Conservation (phyloP, 495 filamentous ascomycete genomes). For the Durotheca rogersii region DNA sequence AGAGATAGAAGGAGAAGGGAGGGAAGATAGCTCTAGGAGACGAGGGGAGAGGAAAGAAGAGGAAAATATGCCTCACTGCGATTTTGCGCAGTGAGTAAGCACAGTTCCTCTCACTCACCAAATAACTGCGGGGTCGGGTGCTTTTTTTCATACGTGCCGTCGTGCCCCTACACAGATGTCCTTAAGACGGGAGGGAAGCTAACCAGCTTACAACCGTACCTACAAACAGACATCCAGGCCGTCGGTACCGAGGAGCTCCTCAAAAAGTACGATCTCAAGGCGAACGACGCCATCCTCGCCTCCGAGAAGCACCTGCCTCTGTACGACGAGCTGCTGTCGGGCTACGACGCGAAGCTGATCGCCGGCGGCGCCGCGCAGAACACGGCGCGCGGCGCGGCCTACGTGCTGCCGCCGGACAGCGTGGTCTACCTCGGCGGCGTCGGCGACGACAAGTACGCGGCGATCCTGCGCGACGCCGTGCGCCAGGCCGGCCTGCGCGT, state of each 20-base stretch:
- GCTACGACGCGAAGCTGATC: conserved; percentile 87
- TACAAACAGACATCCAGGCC: conserved; percentile 79
- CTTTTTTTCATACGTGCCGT: too few relatives aligned
- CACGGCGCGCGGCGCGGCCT: conserved; percentile 95
- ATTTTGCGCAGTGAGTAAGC: too few relatives aligned
- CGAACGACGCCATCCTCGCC: conserved; percentile 96
- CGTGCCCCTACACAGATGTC: too few relatives aligned
- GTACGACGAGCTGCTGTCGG: conserved; percentile 88
- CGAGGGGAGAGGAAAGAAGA: too few relatives aligned
- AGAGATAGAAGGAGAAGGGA: not conserved
- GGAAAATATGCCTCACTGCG: too few relatives aligned
- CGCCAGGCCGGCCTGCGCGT: conserved; percentile 81
- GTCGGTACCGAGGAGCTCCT: conserved; percentile 77
- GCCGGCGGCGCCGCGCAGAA: conserved; percentile 98
- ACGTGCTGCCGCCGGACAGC: conserved; percentile 83
- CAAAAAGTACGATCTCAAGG: conserved; percentile 87
- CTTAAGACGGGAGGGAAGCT: too few relatives aligned
- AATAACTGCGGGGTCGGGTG: too few relatives aligned
- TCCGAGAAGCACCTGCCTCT: conserved; percentile 84
- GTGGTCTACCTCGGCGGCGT: conserved; percentile 92
- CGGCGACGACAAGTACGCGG: conserved; percentile 87
- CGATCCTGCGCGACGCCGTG: conserved; percentile 73
- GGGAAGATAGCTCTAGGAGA: too few relatives aligned
- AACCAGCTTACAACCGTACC: too few relatives aligned
- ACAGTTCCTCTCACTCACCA: too few relatives aligned